Conservation (phyloP, 2,329 filamentous ascomycete species). For the Monilinia aucupariae region DNA sequence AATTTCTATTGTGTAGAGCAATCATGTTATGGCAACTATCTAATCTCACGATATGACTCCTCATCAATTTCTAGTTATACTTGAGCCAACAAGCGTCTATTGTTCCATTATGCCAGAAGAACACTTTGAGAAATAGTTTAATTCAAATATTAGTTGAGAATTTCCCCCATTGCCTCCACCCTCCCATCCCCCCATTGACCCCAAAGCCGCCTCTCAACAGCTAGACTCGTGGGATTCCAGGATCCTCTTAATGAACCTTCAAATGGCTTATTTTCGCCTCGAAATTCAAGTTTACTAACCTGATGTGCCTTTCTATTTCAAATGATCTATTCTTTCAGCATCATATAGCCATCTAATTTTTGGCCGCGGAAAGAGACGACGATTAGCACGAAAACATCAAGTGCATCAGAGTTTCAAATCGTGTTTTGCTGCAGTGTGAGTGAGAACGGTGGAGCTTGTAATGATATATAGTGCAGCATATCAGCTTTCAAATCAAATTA, state of each 20-base stretch:
- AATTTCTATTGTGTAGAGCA: neutral
- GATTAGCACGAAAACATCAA: neutral
- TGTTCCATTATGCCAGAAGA: neutral
- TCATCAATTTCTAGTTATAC: neutral
- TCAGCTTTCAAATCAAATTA: neutral
- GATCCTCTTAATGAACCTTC: neutral
- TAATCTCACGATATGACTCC: neutral
- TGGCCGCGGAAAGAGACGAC: neutral
- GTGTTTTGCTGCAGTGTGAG: neutral
- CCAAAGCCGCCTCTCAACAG: too few species aligned
- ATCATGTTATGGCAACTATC: neutral
- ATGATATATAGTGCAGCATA: neutral
- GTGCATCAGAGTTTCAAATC: neutral
- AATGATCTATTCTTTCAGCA: neutral
- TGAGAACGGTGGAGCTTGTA: neutral
- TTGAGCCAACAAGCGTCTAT: neutral
- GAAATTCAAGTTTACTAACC: neutral
- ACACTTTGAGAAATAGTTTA: neutral
- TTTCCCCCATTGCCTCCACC: too few species aligned
- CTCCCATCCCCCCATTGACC: too few species aligned
- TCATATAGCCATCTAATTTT: neutral
- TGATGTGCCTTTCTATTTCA: neutral
- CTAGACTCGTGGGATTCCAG: too few species aligned
- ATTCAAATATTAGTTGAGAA: too few species aligned
- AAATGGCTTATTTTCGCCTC: neutral